A percentile compares a stretch with the other conserved stretches of the same genome.
These are phyloP conservation scores for Fonsecaea monophora DNA, from an alignment of 2,329 filamentous ascomycete species.

Conservation along the genomic window DNA sequence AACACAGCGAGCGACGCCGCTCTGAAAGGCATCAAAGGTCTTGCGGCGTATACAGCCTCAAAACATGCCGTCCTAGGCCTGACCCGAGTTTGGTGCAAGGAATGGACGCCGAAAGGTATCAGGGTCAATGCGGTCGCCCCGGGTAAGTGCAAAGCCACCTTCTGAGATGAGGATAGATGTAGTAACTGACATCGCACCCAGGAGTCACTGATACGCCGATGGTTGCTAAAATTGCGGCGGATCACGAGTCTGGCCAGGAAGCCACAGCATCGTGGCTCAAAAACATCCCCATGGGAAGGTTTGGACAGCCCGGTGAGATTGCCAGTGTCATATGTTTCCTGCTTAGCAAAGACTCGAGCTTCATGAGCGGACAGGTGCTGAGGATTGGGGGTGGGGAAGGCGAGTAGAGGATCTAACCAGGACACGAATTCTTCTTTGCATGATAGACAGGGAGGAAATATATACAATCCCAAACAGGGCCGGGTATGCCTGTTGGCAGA, in stretches of 20 bases:
- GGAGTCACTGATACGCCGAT: conserved; percentile 26
- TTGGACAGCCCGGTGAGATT: conserved; percentile 4
- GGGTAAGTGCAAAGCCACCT: conserved; percentile 16
- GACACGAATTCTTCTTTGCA: too few relatives aligned
- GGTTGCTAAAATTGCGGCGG: not conserved
- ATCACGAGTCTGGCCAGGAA: not conserved
- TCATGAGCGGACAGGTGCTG: conserved; percentile 15
- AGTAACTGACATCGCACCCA: too few relatives aligned
- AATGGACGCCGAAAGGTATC: conserved; percentile 42
- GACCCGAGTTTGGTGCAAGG: conserved; percentile 49
- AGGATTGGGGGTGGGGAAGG: not conserved
- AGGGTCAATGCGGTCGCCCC: conserved; percentile 46
- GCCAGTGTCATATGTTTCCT: conserved; percentile 7
- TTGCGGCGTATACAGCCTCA: conserved; percentile 51
- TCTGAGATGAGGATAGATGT: too few relatives aligned
- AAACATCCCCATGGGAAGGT: conserved; percentile 13
- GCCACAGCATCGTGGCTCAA: not conserved
- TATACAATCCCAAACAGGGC: too few relatives aligned
- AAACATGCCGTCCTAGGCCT: conserved; percentile 55
- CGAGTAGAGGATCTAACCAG: too few relatives aligned
- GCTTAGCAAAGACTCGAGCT: conserved; percentile 7
- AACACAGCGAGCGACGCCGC: conserved; percentile 23
- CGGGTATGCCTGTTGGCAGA: too few relatives aligned
- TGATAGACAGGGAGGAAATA: too few relatives aligned
- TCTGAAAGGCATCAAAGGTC: conserved; percentile 43